Percentiles rank a stretch among this genome's conserved stretches.
These are phyloP conservation scores for Datura wrightii DNA, from an alignment of 257 asterid species.

Conservation along the genomic window DNA sequence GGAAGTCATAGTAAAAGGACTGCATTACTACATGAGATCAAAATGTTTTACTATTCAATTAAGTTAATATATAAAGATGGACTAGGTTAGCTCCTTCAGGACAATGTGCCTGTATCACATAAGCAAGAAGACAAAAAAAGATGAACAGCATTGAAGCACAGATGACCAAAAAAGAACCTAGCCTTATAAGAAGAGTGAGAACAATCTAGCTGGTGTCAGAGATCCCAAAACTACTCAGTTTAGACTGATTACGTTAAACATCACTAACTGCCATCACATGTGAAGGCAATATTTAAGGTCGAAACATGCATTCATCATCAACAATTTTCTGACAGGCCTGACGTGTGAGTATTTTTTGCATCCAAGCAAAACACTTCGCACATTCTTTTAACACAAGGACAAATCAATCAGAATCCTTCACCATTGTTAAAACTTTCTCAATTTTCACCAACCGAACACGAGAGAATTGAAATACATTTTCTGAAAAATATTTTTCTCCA, in stretches of 20 bases:
- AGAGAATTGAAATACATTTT: too few relatives aligned
- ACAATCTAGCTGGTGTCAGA: slow-evolving; percentile 20
- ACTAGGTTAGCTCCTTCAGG: not conserved
- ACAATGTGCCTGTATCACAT: not conserved
- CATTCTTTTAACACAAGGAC: not conserved
- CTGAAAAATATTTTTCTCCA: too few relatives aligned
- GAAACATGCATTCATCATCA: not conserved
- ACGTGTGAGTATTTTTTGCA: not conserved
- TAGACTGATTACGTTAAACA: not conserved
- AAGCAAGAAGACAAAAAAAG: not conserved
- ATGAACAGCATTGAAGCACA: slow-evolving; percentile 14
- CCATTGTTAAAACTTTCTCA: not conserved
- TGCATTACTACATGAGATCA: not conserved
- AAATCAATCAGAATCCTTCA: slow-evolving; percentile 6
- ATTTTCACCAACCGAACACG: too few relatives aligned
- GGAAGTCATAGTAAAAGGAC: not conserved
- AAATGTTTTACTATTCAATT: not conserved
- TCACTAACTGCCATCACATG: slow-evolving; percentile 5
- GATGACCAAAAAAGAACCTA: not conserved
- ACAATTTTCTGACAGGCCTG: not conserved
- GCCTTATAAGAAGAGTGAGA: not conserved
- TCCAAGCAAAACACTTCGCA: not conserved
- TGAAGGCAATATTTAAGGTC: not conserved
- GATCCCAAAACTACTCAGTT: not conserved
- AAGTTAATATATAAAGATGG: not conserved